Evolutionary conservation across 2,329 filamentous ascomycete species (phyloP).

Genomic region (Rhytidhysteron rufulum): DNA sequence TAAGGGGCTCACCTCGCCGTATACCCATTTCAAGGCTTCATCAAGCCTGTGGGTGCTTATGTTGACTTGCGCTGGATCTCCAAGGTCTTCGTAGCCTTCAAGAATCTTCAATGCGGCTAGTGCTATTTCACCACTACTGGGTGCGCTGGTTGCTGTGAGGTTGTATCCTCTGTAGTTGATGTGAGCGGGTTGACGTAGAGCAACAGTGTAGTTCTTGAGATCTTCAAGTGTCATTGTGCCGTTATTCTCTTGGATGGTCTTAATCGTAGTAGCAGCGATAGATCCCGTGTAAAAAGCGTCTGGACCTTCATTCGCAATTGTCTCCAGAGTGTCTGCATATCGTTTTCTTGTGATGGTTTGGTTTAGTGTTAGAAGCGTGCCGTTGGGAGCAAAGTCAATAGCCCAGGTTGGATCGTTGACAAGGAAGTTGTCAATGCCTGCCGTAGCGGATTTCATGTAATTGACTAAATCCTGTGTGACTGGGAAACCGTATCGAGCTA

Average conservation of each 20-base stretch:
- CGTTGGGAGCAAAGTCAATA: constrained; percentile 82
- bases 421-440: constrained; percentile 60
- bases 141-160: constrained; percentile 67
- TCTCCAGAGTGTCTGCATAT: constrained; percentile 75
- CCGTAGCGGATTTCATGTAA: constrained; percentile 62
- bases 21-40: constrained; percentile 87
- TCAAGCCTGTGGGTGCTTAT: constrained; percentile 77
- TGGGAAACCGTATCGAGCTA: constrained; percentile 58
- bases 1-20: constrained; percentile 49
- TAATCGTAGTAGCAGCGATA: constrained; percentile 70
- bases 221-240: constrained; percentile 86
- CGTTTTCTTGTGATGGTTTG: constrained; percentile 77
- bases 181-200: constrained; percentile 57
- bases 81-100: constrained; percentile 68
- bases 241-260: constrained; percentile 62
- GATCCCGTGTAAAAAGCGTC: constrained; percentile 71
- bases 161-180: constrained; percentile 61
- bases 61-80: constrained; percentile 53
- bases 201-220: constrained; percentile 67
- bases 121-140: constrained; percentile 73
- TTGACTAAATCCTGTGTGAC: constrained; percentile 70
- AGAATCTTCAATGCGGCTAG: constrained; percentile 77
- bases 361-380: constrained; percentile 65
- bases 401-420: constrained; percentile 75
- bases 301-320: constrained; percentile 68